Evolutionary conservation across 1,284 basidiomycete genomes (phyloP).

Genomic region (Moesziomyces parantarcticus): DNA sequence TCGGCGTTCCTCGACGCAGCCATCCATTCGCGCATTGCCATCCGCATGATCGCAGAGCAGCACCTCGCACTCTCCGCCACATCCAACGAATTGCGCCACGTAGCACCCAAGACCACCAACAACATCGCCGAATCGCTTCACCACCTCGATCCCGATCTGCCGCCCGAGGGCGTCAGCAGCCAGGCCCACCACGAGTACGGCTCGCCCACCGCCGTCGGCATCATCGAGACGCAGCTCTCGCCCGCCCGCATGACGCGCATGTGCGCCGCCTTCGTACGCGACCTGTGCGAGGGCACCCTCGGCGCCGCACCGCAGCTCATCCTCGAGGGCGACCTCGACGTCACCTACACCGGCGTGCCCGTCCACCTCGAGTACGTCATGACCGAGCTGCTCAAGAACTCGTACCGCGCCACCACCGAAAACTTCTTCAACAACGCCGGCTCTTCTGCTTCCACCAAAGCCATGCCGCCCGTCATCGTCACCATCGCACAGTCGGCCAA

Average conservation of each 20-base stretch:
- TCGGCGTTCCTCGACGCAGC: slow-evolving; percentile 83
- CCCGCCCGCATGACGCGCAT: slow-evolving; percentile 66
- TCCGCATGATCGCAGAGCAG: slow-evolving; percentile 90
- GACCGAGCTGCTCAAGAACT: slow-evolving; percentile 76
- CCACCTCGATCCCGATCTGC: slow-evolving; percentile 39
- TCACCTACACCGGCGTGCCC: slow-evolving; percentile 77
- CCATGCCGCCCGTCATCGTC: slow-evolving; percentile 74
- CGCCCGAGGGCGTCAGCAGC: slow-evolving; percentile 21
- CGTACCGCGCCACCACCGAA: slow-evolving; percentile 80
- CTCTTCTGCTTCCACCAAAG: slow-evolving; percentile 51
- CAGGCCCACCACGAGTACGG: slow-evolving; percentile 40
- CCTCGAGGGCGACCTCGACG: slow-evolving; percentile 49
- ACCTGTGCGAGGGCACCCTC: slow-evolving; percentile 86
- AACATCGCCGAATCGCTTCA: slow-evolving; percentile 21
- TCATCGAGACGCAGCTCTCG: slow-evolving; percentile 58
- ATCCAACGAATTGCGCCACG: slow-evolving; percentile 13
- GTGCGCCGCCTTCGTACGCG: slow-evolving; percentile 78
- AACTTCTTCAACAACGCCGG: slow-evolving; percentile 31
- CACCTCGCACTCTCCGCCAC: slow-evolving; percentile 77
- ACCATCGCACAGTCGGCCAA: slow-evolving; percentile 75
- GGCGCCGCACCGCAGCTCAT: slow-evolving; percentile 74
- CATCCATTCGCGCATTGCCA: slow-evolving; percentile 85
- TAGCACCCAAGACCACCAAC: slow-evolving; percentile 7
- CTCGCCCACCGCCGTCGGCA: slow-evolving; percentile 58
- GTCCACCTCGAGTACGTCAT: slow-evolving; percentile 89